Evolutionary conservation across 148 eudicot genomes (phyloP).

Genomic region (Cornus kousa): DNA sequence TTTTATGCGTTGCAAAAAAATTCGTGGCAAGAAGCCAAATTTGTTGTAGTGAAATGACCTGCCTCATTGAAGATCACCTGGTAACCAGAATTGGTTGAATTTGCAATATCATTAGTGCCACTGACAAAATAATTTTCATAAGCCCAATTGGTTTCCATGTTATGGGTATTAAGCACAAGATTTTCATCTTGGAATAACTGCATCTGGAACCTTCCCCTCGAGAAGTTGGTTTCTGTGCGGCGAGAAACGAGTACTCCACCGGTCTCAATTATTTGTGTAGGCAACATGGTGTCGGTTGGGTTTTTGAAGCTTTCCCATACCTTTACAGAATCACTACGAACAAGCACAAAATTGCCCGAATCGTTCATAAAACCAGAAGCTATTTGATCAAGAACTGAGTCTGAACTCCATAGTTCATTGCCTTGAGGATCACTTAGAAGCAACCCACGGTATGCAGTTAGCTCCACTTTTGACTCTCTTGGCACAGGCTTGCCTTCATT

Average conservation of each 20-base stretch:
- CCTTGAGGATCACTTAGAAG: conserved; percentile 47
- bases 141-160: not conserved
- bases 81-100: conserved; percentile 12
- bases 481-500: conserved; percentile 25
- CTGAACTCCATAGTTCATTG: conserved; percentile 24
- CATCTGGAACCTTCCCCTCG: conserved; percentile 40
- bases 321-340: not conserved
- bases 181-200: conserved; percentile 25
- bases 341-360: conserved; percentile 46
- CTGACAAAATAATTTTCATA: conserved; percentile 29
- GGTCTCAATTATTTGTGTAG: conserved; percentile 26
- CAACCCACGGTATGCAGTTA: conserved; percentile 35
- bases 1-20: too few species aligned
- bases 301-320: conserved; percentile 45
- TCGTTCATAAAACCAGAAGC: conserved; percentile 39
- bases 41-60: conserved; percentile 12
- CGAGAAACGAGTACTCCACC: conserved; percentile 24
- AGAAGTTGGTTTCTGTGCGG: conserved; percentile 31
- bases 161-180: conserved; percentile 31
- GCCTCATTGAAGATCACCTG: conserved; percentile 22
- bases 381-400: not conserved
- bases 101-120: conserved; percentile 12
- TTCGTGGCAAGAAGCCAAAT: too few species aligned
- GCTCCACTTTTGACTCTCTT: conserved; percentile 30
- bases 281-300: conserved; percentile 50